Base-by-base conservation (phyloP, 495 filamentous ascomycete genomes). In the Penicillium bialowiezense region DNA sequence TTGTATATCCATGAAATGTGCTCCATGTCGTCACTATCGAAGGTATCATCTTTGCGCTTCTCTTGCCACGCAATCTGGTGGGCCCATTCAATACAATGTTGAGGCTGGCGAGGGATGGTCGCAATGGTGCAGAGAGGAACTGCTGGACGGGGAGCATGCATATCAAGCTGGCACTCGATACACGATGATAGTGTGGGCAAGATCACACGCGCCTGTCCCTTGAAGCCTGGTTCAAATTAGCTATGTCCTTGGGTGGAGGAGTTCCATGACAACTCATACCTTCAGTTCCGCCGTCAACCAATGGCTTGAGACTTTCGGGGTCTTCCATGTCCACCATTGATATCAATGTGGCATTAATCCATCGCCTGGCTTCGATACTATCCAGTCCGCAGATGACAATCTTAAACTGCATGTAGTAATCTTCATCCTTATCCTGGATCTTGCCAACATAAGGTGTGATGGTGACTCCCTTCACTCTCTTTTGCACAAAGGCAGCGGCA, bases 31-130 rank as follows among this genome's bases (percentile, higher is more conserved):
- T 99, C 95, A 49, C 88, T 97, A 65, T 99, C 95, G 47, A 99
- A 85, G 10, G 78, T 73, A 32, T 80, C 78, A 34, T 77, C 77
- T 63, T 72, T 78, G 13, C 71, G 73, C 24, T 79, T 67, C 34
- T 76, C 75, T 47, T 81, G 78, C 86, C 86, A 90, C 24, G 83
- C 84, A 36, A 90, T 87, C 65, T 97, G 89, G 63, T 96, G 90
- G 13, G 95, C 95, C 95, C 95, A 99, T 67, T 99, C 95, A 68
- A 99, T 91, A 64, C 95, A 99, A 66, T 99, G 95, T 62, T 96
- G 89, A 19, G 95, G 95, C 63, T 99, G 95, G 14, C 95, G 88
- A 3, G 95, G 95, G 53, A 99, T 97, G 31, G 89, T 92, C 23
- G 95, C 95, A 51, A 99, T 81, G 0, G 95, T 99, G 69, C 95